Base-by-base conservation (phyloP, 163 green algal species). In the Coccomyxa subellipsoidea region DNA sequence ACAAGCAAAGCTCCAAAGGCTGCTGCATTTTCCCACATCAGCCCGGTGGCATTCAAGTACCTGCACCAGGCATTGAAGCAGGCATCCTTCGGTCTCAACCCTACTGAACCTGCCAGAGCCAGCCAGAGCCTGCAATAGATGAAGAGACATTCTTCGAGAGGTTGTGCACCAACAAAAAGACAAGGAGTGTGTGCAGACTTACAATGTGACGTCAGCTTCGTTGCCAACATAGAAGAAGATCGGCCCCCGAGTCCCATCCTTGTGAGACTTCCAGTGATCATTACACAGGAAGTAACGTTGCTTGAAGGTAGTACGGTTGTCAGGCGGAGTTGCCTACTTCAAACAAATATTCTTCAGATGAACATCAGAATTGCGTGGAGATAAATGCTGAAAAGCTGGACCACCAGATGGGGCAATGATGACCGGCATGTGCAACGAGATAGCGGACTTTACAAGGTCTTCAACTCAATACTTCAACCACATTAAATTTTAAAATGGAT, bases 141-240 rank as follows among this genome's bases (percentile, higher is more conserved):
- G n/a, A n/a, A n/a, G n/a, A n/a, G n/a, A n/a, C n/a, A n/a, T n/a
- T n/a, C n/a, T n/a, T n/a, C n/a, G n/a, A n/a, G n/a, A n/a, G n/a
- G n/a, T n/a, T n/a, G n/a, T n/a, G 37, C 15, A 40, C 2, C 32
- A 47, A 31, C 72, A 47, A 5, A 10, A 40, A 25, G 25, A 77
- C 10, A 77, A 77, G 36, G 31, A 32, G 7, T 59, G 21, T 18
- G 72, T 34, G 38, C 21, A 29, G 2, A 36, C 85, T 80, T 76
- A 93, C 83, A 97, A 84, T 7, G 85, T 91, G 6, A 97, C 94
- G 66, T 96, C 90, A 27, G 93, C 93, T 78, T 98, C 94, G 78
- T 98, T 98, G 10, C 95, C 95, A 0, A 95, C 40, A 86, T 98
- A 98, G 69, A 98, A 94, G 78, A 97, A 98, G 15, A 98, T 92